Base-by-base conservation (phyloP, 495 filamentous ascomycete species). In the Aspergillus taichungensis region DNA sequence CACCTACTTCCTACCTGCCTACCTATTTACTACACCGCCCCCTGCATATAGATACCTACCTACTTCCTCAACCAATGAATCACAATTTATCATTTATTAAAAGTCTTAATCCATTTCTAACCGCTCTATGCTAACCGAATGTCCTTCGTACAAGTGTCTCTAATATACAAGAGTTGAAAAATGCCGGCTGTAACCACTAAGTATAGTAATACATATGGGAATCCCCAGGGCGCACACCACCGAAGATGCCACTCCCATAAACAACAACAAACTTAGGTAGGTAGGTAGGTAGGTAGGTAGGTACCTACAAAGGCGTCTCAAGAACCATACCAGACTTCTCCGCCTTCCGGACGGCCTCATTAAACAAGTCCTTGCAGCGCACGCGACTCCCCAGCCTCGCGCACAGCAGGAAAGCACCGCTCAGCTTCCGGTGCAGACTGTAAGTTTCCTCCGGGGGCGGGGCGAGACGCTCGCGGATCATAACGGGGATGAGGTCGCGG, bases 391-490 rank as follows among this genome's bases (percentile, higher is more conserved):
- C 88, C 46, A 98, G 55, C 51, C 78, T 76, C 0, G 92, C 92
- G 67, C 90, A 96, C 42, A 98, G 71, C 62, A 98, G 64, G 55
- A 98, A 98, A 0, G 94, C 92, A 3, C 92, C 92, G 62, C 92
- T 97, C 39, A 98, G 62, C 65, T 98, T 98, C 49, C 92, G 76
- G 67, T 98, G 92, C 60, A 98, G 60, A 62, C 85, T 91, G 56
- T 98, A 98, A 47, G 94, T 98, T 74, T 98, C 92, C 69, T 98
- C 94, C 0, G 92, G 92, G 34, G 94, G 92, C 10, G 94, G 92
- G 8, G 85, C 78, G 32, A 98, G 62, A 14, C 92, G 65, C 70
- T 97, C 92, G 38, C 78, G 75, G 29, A 98, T 71, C 94, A 97
- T 98, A 29, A 92, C 63, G 6, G 91, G 92, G 52, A 98, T 97